Evolutionary conservation across 2,329 filamentous ascomycete species (phyloP).

Genomic region (Aspergillus sp.): DNA sequence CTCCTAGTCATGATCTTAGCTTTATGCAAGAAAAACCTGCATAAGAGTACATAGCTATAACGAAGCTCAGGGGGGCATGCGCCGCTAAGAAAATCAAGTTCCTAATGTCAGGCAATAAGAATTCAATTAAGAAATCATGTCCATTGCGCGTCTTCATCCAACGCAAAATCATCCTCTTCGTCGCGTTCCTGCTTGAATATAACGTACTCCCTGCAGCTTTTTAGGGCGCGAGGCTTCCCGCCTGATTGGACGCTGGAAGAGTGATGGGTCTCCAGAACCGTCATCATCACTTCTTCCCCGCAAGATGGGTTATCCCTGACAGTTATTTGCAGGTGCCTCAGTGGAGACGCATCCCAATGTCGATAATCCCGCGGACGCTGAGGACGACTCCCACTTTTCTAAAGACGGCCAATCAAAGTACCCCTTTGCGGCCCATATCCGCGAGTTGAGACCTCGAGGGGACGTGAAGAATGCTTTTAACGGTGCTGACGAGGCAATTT

Average conservation of each 20-base stretch:
- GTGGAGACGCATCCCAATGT: background rate
- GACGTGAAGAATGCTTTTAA: background rate
- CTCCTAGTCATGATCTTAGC: too few relatives aligned
- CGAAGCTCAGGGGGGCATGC: too few relatives aligned
- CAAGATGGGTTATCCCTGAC: background rate
- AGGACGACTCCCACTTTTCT: slow-evolving; percentile 2
- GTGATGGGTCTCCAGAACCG: slow-evolving; percentile 1
- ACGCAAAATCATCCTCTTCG: too few relatives aligned
- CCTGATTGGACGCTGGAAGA: slow-evolving; percentile 5
- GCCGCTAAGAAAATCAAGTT: too few relatives aligned
- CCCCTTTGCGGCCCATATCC: slow-evolving; percentile 5
- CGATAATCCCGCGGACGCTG: background rate
- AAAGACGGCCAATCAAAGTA: background rate
- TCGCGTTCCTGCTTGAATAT: too few relatives aligned
- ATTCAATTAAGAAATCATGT: too few relatives aligned
- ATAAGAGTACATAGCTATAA: too few relatives aligned
- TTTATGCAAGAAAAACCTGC: too few relatives aligned
- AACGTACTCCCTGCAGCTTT: background rate
- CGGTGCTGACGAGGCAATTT: background rate
- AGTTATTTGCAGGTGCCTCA: slow-evolving; percentile 3
- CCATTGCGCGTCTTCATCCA: too few relatives aligned
- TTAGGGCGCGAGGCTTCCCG: background rate
- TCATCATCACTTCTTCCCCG: background rate
- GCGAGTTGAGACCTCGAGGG: slow-evolving; percentile 1
- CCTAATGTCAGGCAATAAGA: too few relatives aligned